A percentile compares a stretch with the other conserved stretches of the same genome.
phyloP scores from a whole-genome alignment of 2,329 filamentous ascomycete genomes.

The Zymoseptoria crescenta region DNA sequence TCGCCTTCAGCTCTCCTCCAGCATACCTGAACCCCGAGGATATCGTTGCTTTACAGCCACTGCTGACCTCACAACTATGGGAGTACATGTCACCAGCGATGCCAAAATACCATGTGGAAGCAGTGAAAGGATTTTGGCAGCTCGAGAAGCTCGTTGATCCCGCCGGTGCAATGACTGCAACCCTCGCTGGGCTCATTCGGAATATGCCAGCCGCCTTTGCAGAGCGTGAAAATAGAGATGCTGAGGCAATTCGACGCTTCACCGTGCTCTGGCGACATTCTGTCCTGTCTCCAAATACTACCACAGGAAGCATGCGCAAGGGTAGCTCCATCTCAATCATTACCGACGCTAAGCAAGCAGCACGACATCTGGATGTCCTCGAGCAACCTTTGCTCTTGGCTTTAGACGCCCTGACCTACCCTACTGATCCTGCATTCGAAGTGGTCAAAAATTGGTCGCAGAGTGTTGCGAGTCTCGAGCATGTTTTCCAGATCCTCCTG shows the following conservation, averaged over 20 bases:
- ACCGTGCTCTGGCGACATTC: conserved; percentile 75
- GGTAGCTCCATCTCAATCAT: conserved; percentile 21
- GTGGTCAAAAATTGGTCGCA: conserved; percentile 76
- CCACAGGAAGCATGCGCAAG: conserved; percentile 18
- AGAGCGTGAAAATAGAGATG: background rate
- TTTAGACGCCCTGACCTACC: conserved; percentile 68
- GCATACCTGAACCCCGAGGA: conserved; percentile 30
- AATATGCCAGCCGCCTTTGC: background rate
- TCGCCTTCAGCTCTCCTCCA: conserved; percentile 3
- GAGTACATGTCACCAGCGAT: conserved; percentile 68
- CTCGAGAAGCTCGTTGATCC: conserved; percentile 49
- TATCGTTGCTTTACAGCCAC: conserved; percentile 55
- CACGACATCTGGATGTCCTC: conserved; percentile 50
- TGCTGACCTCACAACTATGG: conserved; percentile 70
- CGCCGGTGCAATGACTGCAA: conserved; percentile 15
- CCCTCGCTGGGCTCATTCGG: conserved; percentile 11
- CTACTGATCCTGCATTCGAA: conserved; percentile 65
- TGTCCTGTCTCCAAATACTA: conserved; percentile 26
- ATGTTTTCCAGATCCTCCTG: conserved; percentile 35
- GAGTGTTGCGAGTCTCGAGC: conserved; percentile 46
- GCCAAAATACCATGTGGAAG: conserved; percentile 91
- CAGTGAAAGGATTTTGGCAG: conserved; percentile 77
- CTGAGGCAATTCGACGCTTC: conserved; percentile 62
- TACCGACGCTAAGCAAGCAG: conserved; percentile 14
- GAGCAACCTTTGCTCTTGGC: conserved; percentile 74